These are phyloP conservation scores for Eucalyptus marginata DNA, from an alignment of 345 rosid species.

Conservation along the genomic window DNA sequence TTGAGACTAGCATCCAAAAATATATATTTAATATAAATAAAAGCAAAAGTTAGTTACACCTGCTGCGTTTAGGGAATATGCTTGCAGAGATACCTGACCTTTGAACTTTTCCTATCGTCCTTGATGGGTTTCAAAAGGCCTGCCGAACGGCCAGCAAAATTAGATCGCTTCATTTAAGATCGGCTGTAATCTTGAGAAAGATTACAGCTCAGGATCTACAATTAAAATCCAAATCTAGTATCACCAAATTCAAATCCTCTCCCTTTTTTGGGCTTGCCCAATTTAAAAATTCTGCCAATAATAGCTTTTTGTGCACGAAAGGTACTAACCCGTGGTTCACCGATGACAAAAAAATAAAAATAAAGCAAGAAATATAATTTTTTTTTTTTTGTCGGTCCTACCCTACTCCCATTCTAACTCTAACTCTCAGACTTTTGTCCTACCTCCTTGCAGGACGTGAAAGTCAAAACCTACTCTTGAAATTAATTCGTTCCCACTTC, in stretches of 20 bases:
- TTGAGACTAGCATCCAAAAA: rapidly evolving
- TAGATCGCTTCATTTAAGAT: neutral
- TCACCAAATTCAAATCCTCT: neutral
- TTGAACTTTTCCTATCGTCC: neutral
- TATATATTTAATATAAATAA: rapidly evolving
- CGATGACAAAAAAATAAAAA: too few species aligned
- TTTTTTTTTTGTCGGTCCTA: too few species aligned
- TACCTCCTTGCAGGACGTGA: too few species aligned
- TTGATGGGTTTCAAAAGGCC: neutral
- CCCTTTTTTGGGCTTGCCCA: neutral
- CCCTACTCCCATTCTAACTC: too few species aligned
- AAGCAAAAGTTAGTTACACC: neutral
- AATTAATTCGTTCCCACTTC: too few species aligned
- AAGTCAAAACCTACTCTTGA: too few species aligned
- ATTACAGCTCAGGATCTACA: neutral
- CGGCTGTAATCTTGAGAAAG: neutral
- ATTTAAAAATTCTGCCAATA: neutral
- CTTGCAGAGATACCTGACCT: neutral
- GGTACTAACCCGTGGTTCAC: neutral
- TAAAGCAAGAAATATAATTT: too few species aligned
- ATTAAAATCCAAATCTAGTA: neutral
- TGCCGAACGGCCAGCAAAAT: neutral
- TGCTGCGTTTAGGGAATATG: neutral
- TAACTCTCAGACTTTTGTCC: too few species aligned
- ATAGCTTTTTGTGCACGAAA: neutral